phyloP scores from a whole-genome alignment of 225 moss, liverwort and hornwort species.

The Rhytidiadelphus loreus region DNA sequence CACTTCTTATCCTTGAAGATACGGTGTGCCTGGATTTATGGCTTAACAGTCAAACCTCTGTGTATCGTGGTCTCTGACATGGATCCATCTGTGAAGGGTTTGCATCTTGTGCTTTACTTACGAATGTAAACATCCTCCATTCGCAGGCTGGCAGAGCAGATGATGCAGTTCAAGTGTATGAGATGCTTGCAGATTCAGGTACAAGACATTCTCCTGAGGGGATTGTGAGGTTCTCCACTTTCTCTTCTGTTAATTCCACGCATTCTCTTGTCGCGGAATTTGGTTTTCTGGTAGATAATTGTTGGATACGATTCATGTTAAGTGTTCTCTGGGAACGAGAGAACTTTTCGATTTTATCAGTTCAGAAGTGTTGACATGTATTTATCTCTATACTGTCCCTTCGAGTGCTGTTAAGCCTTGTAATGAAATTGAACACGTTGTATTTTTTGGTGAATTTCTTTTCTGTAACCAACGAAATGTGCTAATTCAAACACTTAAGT shows the following conservation, averaged over 20 bases:
- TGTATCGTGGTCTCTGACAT: not conserved
- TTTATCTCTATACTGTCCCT: not conserved
- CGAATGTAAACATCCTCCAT: not conserved
- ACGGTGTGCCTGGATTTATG: not conserved
- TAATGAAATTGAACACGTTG: not conserved
- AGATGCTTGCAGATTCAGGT: slow-evolving; percentile 53
- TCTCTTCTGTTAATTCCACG: not conserved
- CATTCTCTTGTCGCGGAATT: not conserved
- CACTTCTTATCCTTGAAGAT: not conserved
- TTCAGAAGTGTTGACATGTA: not conserved
- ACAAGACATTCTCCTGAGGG: not conserved
- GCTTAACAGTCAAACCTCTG: not conserved
- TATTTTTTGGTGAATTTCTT: not conserved
- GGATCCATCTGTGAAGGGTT: not conserved
- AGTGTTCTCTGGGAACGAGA: not conserved
- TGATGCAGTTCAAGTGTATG: slow-evolving; percentile 67
- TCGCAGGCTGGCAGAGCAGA: slow-evolving; percentile 54
- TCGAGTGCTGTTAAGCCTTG: not conserved
- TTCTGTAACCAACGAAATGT: not conserved
- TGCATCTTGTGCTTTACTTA: not conserved
- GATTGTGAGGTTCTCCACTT: not conserved
- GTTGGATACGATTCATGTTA: not conserved
- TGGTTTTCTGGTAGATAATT: not conserved
- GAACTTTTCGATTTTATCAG: not conserved
- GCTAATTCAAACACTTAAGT: not conserved